Evolutionary conservation across 371 early-diverging fungal genomes (phyloP), one percentile per base, ranked within the genome.

Genomic region (Actinomortierella ambigua): DNA sequence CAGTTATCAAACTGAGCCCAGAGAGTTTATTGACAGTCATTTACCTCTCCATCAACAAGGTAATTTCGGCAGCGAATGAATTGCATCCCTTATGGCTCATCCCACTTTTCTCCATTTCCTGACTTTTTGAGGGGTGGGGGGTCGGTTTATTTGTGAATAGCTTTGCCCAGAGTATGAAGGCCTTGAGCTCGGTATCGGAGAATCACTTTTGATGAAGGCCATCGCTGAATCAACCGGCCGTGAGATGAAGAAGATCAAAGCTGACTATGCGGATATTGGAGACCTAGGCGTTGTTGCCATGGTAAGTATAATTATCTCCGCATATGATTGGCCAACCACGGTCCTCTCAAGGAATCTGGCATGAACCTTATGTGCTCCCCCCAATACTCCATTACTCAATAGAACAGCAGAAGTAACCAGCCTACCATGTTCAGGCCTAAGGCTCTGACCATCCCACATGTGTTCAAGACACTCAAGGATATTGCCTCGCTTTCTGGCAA

Each of bases 141-240:
- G n/a, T n/a, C 5, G 8, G 40, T 40, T 5, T 22, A 22, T 0
- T 7, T 15, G 13, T 43, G 9, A 15, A 13, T 65, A 93, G 93
- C 80, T 98, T 28, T 91, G 94, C 28, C 98, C 99, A 0, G 96
- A 97, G 61, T 96, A 96, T 66, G 96, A 97, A 73, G 96, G 96
- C 11, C 79, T 96, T 24, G 99, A 99, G 76, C 83, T 99, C 34
- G 99, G 98, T 15, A 88, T 99, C 46, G 99, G 99, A 40, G 99
- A 99, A 66, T 87, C 90, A 11, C 76, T 97, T 3, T 78, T 99
- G 29, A 87, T 98, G 69, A 98, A 98, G 77, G 96, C 98, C 7
- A 90, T 99, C 57, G 97, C 93, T 4, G 76, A 89, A 40, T 90
- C 96, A 1, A 95, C 97, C 0, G 96, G 97, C 6, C 80, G 93